These are phyloP conservation scores for Plenodomus biglobosus DNA, from an alignment of 2,329 filamentous ascomycete genomes.

Conservation along the genomic window DNA sequence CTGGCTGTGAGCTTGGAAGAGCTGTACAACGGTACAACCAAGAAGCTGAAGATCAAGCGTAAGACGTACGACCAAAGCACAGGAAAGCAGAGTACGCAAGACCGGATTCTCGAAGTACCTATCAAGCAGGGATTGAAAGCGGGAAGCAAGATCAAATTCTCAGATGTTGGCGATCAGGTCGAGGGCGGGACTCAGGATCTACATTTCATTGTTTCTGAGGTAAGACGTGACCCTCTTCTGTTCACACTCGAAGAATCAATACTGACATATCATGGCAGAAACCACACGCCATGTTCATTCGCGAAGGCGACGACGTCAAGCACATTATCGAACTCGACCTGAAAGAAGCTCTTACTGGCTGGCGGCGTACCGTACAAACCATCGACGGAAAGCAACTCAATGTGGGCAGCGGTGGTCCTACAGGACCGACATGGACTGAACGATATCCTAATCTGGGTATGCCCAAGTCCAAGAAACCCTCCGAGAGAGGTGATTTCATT, in stretches of 20 bases:
- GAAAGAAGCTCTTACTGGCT: conserved; percentile 93
- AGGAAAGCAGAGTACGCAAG: conserved; percentile 81
- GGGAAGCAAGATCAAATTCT: conserved; percentile 97
- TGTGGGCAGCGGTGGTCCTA: conserved; percentile 79
- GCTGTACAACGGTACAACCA: conserved; percentile 79
- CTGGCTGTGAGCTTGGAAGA: conserved; percentile 84
- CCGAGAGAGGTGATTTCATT: conserved; percentile 81
- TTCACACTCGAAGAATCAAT: not conserved
- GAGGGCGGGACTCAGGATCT: conserved; percentile 94
- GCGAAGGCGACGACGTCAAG: conserved; percentile 84
- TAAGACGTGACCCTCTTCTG: conserved; percentile 51
- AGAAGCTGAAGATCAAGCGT: conserved; percentile 98
- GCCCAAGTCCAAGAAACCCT: conserved; percentile 89
- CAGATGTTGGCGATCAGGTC: conserved; percentile 95
- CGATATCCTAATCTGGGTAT: conserved; percentile 85
- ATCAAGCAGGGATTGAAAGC: conserved; percentile 96
- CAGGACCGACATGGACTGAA: conserved; percentile 79
- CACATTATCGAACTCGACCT: conserved; percentile 78
- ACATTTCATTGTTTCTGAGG: conserved; percentile 93
- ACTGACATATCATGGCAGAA: conserved; percentile 60
- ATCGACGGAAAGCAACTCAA: conserved; percentile 87
- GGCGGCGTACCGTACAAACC: conserved; percentile 86
- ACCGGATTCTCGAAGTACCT: conserved; percentile 89
- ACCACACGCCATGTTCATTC: conserved; percentile 78
- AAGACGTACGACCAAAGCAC: conserved; percentile 83